Evolutionary conservation across 768 basidiomycete genomes (phyloP), one percentile per base, ranked within the genome.

Genomic region (Macrolepiota fuliginosa): DNA sequence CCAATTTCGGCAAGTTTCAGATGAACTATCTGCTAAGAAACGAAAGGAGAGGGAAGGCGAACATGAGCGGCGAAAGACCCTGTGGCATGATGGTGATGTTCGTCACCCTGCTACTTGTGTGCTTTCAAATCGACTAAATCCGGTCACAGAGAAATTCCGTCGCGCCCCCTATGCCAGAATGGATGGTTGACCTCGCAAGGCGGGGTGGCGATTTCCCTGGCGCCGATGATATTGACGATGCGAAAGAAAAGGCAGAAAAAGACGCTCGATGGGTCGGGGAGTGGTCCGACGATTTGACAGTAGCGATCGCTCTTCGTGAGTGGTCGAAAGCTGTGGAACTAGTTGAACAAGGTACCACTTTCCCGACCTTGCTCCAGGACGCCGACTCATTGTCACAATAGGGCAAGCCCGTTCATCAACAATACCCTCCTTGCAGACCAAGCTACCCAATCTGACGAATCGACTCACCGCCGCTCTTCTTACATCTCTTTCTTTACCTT

Each of bases 21-120:
- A 98, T 71, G 96, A 98, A 67, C 79, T 97, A 3, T 83, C 90
- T 7, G 85, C 89, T 46, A 92, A 94, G 74, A 90, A 86, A 67
- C 86, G 96, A 58, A 96, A 94, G 73, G 94, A 98, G 68, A 90
- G 94, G 59, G 91, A 98, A 75, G 92, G 92, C 54, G 92, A 96
- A 75, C 89, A 97, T 67, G 93, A 95, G 70, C 80, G 94, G 59
- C 81, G 95, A 46, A 92, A 93, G 73, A 91, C 83, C 66, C 72
- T 90, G 72, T 91, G 87, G 84, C 76, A 81, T 60, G 75, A 74
- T 35, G 75, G 75, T 39, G 70, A 74, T 65, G 73, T 74, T 65
- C 53, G 73, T 69, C 25, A 22, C 58, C n/a, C 15, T 53, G 6
- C 52, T 36, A 24, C 2, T 29, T 32, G 35, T 25, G 37, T 40